phyloP scores from a whole-genome alignment of 106 monocot species.

The Agapanthus africanus region DNA sequence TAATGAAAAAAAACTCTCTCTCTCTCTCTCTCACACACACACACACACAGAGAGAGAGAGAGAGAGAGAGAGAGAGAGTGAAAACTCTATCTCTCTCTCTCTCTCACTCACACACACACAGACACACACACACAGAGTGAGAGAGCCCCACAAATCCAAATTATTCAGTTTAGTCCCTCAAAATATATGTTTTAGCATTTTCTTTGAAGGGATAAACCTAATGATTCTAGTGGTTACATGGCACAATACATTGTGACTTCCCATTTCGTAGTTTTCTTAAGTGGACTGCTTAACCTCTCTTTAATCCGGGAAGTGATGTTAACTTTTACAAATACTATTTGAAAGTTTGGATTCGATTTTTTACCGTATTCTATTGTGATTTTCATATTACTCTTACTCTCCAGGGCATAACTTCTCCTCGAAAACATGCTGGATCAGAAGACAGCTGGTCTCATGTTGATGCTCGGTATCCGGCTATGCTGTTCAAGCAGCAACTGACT shows the following conservation, averaged over 20 bases:
- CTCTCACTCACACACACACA: too few relatives aligned
- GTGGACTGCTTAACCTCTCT: not conserved
- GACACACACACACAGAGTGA: too few relatives aligned
- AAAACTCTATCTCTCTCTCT: too few relatives aligned
- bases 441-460: conserved; percentile 48
- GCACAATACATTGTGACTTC: not conserved
- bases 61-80: too few relatives aligned
- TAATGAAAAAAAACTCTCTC: too few relatives aligned
- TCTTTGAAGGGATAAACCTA: not conserved
- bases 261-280: not conserved
- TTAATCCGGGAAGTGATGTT: not conserved
- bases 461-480: conserved; percentile 81
- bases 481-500: conserved; percentile 91
- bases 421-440: conserved; percentile 26
- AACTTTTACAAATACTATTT: not conserved
- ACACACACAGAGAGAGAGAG: too few relatives aligned
- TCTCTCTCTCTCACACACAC: too few relatives aligned
- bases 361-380: not conserved
- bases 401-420: conserved; percentile 31
- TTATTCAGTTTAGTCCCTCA: not conserved
- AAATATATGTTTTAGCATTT: not conserved
- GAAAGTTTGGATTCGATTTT: not conserved
- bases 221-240: not conserved
- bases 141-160: too few relatives aligned
- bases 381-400: conserved; percentile 8